These are phyloP conservation scores for Podaxis sp. DNA, from an alignment of 768 basidiomycete species.

Conservation along the genomic window DNA sequence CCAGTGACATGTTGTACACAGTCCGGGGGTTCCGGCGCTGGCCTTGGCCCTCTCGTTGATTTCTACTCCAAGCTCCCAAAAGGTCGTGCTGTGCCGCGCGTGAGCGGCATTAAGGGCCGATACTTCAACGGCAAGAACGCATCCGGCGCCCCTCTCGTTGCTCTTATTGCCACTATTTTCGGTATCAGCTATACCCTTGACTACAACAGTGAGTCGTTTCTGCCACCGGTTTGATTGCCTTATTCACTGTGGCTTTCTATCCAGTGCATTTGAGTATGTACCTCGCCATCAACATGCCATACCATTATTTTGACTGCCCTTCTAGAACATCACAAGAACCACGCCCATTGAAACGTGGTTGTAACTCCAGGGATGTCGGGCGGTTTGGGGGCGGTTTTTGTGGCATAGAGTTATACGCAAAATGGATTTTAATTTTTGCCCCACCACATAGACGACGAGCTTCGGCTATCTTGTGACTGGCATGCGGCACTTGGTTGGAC, in stretches of 20 bases:
- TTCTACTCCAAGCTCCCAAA: conserved; percentile 98
- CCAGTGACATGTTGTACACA: conserved; percentile 32
- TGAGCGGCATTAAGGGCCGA: conserved; percentile 65
- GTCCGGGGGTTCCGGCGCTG: conserved; percentile 79
- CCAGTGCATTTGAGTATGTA: conserved; percentile 82
- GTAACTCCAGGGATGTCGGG: not conserved
- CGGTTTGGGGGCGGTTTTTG: not conserved
- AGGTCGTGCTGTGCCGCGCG: conserved; percentile 54
- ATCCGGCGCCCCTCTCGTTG: conserved; percentile 62
- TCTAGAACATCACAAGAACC: conserved; percentile 51
- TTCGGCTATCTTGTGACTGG: not conserved
- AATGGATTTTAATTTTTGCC: conserved; percentile 2
- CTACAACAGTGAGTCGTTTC: conserved; percentile 72
- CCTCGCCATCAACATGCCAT: conserved; percentile 41
- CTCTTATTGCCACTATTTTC: conserved; percentile 58
- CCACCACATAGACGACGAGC: not conserved
- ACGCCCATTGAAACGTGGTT: conserved; percentile 53
- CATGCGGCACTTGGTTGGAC: not conserved
- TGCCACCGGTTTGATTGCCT: conserved; percentile 5
- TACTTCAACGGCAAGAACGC: conserved; percentile 79
- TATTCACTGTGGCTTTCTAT: conserved; percentile 1
- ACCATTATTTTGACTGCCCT: not conserved
- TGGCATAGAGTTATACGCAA: not conserved
- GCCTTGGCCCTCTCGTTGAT: conserved; percentile 81
- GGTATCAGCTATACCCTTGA: conserved; percentile 82